Evolutionary conservation across 2,329 filamentous ascomycete genomes (phyloP), one percentile per base, ranked within the genome.

Genomic region (Alternaria arborescens): DNA sequence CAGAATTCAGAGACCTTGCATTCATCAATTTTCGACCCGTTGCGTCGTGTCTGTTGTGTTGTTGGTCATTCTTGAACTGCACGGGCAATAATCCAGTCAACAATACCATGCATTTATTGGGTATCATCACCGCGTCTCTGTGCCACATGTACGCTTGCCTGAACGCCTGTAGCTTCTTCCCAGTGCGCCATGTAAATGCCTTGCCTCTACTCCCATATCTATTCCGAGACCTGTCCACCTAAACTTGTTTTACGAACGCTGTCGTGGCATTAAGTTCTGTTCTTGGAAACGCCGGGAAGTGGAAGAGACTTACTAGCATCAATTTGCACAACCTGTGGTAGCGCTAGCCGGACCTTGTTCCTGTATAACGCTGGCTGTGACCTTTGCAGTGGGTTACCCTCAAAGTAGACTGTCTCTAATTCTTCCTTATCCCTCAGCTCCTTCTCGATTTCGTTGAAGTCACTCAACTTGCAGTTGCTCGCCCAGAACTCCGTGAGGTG

Each of bases 401-500:
- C 95, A 67, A 99, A 96, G 77, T 99, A 99, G 11, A 99, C 94
- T 1, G 95, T 97, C 61, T 89, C 88, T 69, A 98, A 80, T 38
- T 89, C 82, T 74, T 91, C 83, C 82, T 97, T 97, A 74, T 95
- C 91, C 53, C 81, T 85, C 65, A 99, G 80, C 70, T 91, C 87
- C 57, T 85, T 86, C 80, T 97, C 91, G 3, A 98, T 86, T 73
- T 98, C 94, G 43, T 84, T 83, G 72, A 98, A 97, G 75, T 92
- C 92, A 20, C 81, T 82, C 26, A 99, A 79, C 70, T 91, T 84
- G 79, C 97, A 98, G 79, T 94, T 93, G 70, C 92, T 95, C 16
- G 93, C 95, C 95, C 95, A 99, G 28, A 99, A 79, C 78, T 99
- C 95, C 76, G 97, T 91, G 24, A 99, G 82, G 14, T 92, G 84